Conservation (phyloP, 805 yeast species). For the Pichia exigua region DNA sequence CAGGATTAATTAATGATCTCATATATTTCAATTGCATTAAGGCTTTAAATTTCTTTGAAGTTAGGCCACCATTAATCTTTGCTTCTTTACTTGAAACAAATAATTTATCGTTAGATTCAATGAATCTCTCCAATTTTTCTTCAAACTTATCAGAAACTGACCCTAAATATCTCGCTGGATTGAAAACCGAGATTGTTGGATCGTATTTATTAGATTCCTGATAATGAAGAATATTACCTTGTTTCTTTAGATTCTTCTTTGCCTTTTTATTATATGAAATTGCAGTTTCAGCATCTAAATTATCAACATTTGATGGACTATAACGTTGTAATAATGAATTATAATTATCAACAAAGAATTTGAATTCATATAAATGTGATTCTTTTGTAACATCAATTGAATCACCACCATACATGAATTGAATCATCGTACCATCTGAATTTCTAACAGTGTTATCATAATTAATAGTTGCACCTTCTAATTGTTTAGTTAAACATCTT, state of each 20-base stretch:
- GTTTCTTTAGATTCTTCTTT: slow-evolving; percentile 62
- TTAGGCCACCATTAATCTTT: slow-evolving; percentile 40
- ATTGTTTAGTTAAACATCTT: slow-evolving; percentile 95
- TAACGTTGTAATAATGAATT: slow-evolving; percentile 80
- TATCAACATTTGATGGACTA: slow-evolving; percentile 70
- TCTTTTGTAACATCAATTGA: slow-evolving; percentile 91
- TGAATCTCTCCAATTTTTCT: slow-evolving; percentile 64
- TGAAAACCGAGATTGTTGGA: slow-evolving; percentile 78
- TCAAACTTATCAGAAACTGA: slow-evolving; percentile 88
- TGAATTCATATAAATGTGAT: slow-evolving; percentile 87
- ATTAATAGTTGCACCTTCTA: slow-evolving; percentile 91
- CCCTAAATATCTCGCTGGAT: slow-evolving; percentile 87
- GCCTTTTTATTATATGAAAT: slow-evolving; percentile 73
- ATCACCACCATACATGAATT: slow-evolving; percentile 97
- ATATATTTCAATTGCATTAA: slow-evolving; percentile 97
- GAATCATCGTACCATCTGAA: slow-evolving; percentile 87
- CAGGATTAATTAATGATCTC: slow-evolving; percentile 92
- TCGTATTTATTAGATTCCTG: slow-evolving; percentile 61
- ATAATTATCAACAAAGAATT: slow-evolving; percentile 88
- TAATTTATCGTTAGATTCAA: slow-evolving; percentile 44
- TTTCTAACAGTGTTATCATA: slow-evolving; percentile 96
- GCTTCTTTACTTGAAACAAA: slow-evolving; percentile 50
- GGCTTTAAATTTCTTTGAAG: slow-evolving; percentile 83
- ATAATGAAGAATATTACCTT: slow-evolving; percentile 53
- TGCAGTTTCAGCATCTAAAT: slow-evolving; percentile 81